Evolutionary conservation across 2,329 filamentous ascomycete species (phyloP), one percentile per base, ranked within the genome.

Genomic region (Zopfia rhizophila): DNA sequence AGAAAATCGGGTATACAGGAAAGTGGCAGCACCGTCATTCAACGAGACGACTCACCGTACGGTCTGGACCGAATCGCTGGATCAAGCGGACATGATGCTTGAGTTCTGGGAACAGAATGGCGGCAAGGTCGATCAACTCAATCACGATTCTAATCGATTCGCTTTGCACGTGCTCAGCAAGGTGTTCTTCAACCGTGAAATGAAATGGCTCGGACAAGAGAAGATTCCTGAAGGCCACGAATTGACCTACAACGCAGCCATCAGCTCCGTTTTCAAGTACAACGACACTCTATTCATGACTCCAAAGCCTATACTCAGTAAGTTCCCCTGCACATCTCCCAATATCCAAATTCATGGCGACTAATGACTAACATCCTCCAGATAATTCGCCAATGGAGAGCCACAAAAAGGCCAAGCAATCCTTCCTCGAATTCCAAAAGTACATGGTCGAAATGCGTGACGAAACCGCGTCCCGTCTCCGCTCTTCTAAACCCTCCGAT

Each of bases 171-270:
- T 38, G 6, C n/a, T 38, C n/a, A 25, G 18, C 7, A 24, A 13
- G 6, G 7, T 25, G n/a, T 25, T 38, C 21, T 17, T 16, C 6
- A 25, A 6, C 10, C 10, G n/a, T n/a, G n/a, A 28, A 21, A 16
- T 38, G 36, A 18, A 6, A 4, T 38, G 36, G 36, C 10, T 5
- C 18, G 5, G 12, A 7, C 14, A 27, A 3, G 10, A 27, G 5
- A 8, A 28, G 22, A 5, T n/a, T 3, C 38, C 40, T n/a, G 6
- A 14, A 3, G 32, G 40, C 5, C 33, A 45, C 23, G 11, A 4
- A 19, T 21, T 45, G 13, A 30, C 41, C 5, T 45, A 17, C 17
- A 25, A 12, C 8, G 35, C 38, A 8, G 41, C 41, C n/a, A 38
- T 45, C 19, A 38, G 14, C 16, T n/a, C 32, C 14, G 41, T 24